Base-by-base conservation (phyloP, 2,329 filamentous ascomycete genomes). In the Scorias spongiosa region DNA sequence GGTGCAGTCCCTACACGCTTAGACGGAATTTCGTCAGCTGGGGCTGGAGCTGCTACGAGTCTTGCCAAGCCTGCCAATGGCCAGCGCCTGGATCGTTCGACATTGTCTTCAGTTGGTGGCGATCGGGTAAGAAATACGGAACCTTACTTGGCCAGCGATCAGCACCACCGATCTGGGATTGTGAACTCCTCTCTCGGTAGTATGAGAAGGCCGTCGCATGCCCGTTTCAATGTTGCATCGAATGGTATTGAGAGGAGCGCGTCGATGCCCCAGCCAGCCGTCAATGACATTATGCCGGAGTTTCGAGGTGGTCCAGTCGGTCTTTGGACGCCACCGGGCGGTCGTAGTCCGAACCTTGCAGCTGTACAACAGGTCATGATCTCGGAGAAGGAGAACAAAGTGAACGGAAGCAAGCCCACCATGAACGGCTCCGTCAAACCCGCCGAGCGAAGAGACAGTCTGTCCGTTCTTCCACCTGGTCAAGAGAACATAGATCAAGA, bases 241-340 rank as follows among this genome's bases (percentile, higher is more conserved):
- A 18, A 18, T 15, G 14, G 12, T 40, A 15, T 41, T 20, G 26
- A 45, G 42, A 28, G 32, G 15, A 36, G 32, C 15, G 32, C 32
- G 11, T 36, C 32, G 11, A 36, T 36, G 32, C 32, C 32, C 3
- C 32, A 36, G 12, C 32, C 32, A 15, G 11, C 32, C 5, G 15
- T 36, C 32, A 36, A 36, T 9, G 32, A 36, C 32, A 15, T 15
- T 4, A 15, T 36, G 54, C 54, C 11, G 55, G 51, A 12, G 39
- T 46, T 28, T 46, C 46, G 28, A 26, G 46, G 12, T 49, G 47
- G 15, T 36, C 47, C 11, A 48, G 38, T 38, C 50, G 47, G 56
- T 59, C 51, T 69, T 9, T 69, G 66, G 66, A 65, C 62, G 8
- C 57, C 57, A 28, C 53, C 55, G 18, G 46, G 44, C 18, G 42